Percentiles rank a stretch among this genome's conserved stretches.
Conservation (phyloP, 139 green algal genomes). For the Monoraphidium neglectum region DNA sequence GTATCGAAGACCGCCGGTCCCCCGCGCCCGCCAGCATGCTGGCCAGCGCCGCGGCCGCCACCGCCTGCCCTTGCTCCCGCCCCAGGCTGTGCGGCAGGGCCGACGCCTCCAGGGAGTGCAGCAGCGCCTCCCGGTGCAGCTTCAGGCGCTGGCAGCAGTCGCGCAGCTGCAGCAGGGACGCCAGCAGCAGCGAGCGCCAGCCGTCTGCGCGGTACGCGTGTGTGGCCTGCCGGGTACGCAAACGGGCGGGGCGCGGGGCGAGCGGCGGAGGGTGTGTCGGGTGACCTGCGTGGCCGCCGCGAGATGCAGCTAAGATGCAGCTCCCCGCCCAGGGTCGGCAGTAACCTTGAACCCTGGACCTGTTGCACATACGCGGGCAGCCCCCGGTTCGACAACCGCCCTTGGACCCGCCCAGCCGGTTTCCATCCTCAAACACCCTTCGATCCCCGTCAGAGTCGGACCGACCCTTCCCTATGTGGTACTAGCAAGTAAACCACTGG, state of each 20-base stretch:
- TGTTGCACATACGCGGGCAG: no score
- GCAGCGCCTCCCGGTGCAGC: conserved; percentile 45
- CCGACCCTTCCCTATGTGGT: not conserved
- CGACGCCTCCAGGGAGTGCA: conserved; percentile 62
- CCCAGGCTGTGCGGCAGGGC: conserved; percentile 30
- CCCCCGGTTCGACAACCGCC: no score
- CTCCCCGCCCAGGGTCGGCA: no score
- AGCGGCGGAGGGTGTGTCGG: not conserved
- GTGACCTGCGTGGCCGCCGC: not conserved
- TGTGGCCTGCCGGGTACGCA: not conserved
- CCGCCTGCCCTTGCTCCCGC: conserved; percentile 4
- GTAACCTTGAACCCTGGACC: no score
- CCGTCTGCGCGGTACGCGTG: conserved; percentile 32
- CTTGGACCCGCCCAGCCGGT: no score
- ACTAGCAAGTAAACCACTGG: not conserved
- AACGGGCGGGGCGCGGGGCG: not conserved
- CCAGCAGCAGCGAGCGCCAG: conserved; percentile 51
- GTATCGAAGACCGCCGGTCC: not conserved
- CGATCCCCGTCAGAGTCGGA: no score
- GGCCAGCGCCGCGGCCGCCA: conserved; percentile 13
- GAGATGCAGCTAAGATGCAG: no score
- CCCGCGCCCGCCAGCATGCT: conserved; percentile 2
- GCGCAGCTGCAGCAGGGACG: conserved; percentile 45
- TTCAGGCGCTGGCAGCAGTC: conserved; percentile 57
- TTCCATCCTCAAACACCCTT: no score